These are phyloP conservation scores for Calonectria pseudoturangicola DNA, from an alignment of 2,329 filamentous ascomycete species.

Conservation along the genomic window DNA sequence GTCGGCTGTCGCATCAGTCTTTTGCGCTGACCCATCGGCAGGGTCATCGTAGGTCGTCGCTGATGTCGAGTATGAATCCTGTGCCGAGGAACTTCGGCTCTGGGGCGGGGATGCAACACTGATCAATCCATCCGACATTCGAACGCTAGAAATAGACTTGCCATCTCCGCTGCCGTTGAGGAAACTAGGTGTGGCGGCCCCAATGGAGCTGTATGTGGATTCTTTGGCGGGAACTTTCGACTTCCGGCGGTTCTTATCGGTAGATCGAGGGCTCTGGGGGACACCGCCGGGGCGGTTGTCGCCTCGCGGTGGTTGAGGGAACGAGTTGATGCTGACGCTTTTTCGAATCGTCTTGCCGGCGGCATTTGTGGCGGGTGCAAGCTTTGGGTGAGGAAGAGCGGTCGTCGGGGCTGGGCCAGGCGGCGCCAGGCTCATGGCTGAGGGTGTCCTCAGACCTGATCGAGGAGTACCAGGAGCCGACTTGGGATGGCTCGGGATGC, in stretches of 20 bases:
- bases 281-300: conserved; percentile 67
- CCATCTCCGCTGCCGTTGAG: conserved; percentile 87
- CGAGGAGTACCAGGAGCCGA: conserved; percentile 70
- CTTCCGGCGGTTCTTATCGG: conserved; percentile 71
- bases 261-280: conserved; percentile 76
- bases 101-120: conserved; percentile 89
- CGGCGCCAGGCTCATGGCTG: conserved; percentile 71
- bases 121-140: conserved; percentile 84
- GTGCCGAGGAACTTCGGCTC: conserved; percentile 92
- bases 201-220: conserved; percentile 69
- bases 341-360: conserved; percentile 85
- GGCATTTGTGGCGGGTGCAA: conserved; percentile 72
- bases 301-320: conserved; percentile 86
- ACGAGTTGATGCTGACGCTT: conserved; percentile 94
- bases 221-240: conserved; percentile 72
- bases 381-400: conserved; percentile 73
- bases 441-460: conserved; percentile 76
- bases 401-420: conserved; percentile 73
- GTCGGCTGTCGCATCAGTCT: conserved; percentile 58
- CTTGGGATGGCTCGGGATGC: conserved; percentile 64
- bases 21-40: conserved; percentile 70
- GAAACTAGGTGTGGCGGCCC: conserved; percentile 79
- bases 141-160: conserved; percentile 80
- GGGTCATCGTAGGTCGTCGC: conserved; percentile 91
- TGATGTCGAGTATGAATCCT: conserved; percentile 93